Percentiles rank a stretch among this genome's conserved stretches.
Evolutionary conservation across 345 rosid genomes (phyloP).

Genomic region (Camelina sativa): DNA sequence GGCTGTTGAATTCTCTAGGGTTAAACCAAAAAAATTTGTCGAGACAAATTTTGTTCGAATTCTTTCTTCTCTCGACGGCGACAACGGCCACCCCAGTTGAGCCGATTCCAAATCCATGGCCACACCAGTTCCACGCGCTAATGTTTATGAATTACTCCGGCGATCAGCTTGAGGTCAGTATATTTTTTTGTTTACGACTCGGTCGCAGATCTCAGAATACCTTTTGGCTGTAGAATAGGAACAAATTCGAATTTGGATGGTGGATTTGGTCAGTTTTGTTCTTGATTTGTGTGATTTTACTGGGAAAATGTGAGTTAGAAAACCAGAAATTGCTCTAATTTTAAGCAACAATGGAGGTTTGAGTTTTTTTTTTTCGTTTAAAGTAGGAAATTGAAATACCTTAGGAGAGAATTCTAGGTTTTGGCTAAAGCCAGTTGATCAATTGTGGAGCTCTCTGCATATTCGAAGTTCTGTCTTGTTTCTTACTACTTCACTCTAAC

Average conservation of each 20-base stretch:
- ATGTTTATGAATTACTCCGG: conserved; percentile 66
- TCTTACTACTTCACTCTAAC: neutral
- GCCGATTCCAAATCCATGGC: conserved; percentile 68
- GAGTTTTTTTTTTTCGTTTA: neutral
- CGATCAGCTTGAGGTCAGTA: conserved; percentile 53
- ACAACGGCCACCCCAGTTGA: conserved; percentile 33
- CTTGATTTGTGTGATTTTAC: neutral
- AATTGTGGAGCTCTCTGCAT: conserved; percentile 11
- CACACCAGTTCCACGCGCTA: conserved; percentile 63
- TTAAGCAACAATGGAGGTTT: too few relatives aligned
- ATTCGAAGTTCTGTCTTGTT: conserved; percentile 1
- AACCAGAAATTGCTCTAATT: too few relatives aligned
- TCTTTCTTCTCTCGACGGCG: too few relatives aligned
- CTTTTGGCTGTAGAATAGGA: neutral
- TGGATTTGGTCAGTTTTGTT: neutral
- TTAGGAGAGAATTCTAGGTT: neutral
- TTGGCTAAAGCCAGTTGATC: neutral
- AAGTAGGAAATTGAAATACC: neutral
- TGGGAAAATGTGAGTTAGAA: neutral
- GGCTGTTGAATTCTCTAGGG: too few relatives aligned
- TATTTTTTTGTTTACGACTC: conserved; percentile 24
- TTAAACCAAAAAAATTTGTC: too few relatives aligned
- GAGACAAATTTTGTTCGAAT: too few relatives aligned
- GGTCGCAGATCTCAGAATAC: conserved; percentile 4
- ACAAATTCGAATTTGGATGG: neutral